Evolutionary conservation across 306 rosid species (phyloP).

Genomic region (Adenanthera pavonina): DNA sequence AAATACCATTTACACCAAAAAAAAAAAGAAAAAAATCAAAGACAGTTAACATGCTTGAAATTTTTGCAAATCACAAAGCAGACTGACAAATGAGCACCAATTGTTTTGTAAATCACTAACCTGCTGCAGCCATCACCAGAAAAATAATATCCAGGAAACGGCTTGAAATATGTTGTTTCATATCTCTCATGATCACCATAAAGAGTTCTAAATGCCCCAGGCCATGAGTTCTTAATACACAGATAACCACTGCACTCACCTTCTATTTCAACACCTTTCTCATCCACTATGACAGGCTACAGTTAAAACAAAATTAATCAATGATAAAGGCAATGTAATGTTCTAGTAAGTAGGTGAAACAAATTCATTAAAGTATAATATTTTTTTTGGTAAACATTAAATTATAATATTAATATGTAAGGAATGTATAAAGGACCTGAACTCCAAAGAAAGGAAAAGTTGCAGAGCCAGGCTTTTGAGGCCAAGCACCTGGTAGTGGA

Average conservation of each 20-base stretch:
- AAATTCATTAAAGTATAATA: constrained; percentile 29
- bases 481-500: constrained; percentile 98
- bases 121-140: constrained; percentile 98
- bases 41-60: constrained; percentile 15
- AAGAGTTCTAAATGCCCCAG: constrained; percentile 98
- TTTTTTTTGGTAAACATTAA: background rate
- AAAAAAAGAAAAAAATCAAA: constrained; percentile 25
- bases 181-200: constrained; percentile 97
- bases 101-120: constrained; percentile 47
- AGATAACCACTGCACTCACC: constrained; percentile 96
- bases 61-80: background rate
- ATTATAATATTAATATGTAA: constrained; percentile 23
- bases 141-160: constrained; percentile 94
- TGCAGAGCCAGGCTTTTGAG: constrained; percentile 99
- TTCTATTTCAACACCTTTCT: constrained; percentile 88
- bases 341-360: constrained; percentile 10
- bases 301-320: constrained; percentile 40
- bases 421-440: constrained; percentile 61
- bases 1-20: constrained; percentile 7
- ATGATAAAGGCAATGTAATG: constrained; percentile 28
- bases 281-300: constrained; percentile 92
- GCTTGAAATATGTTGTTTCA: constrained; percentile 94
- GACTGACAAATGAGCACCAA: constrained; percentile 20
- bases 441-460: constrained; percentile 98
- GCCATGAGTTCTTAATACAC: constrained; percentile 91